Evolutionary conservation across 352 stramenopile genomes (phyloP).

Genomic region (Phytopythium delawarense): DNA sequence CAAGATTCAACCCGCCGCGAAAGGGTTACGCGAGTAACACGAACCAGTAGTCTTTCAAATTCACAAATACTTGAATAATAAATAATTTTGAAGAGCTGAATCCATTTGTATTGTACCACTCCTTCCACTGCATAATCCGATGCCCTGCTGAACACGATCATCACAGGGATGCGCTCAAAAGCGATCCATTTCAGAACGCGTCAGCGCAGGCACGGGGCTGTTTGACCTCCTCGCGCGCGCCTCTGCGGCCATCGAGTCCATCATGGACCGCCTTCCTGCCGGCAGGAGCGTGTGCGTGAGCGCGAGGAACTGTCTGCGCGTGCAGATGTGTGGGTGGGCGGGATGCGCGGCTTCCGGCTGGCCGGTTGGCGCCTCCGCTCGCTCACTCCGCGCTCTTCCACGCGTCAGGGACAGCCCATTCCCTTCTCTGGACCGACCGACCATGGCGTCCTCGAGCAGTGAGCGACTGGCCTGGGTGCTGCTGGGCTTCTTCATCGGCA

Average conservation of each 20-base stretch:
- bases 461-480: conserved; percentile 8
- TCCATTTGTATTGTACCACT: too few species aligned
- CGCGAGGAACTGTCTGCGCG: neutral
- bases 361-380: too few species aligned
- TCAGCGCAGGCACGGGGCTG: too few species aligned
- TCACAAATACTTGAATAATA: neutral
- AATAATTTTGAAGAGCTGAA: too few species aligned
- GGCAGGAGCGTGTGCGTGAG: neutral
- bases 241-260: neutral
- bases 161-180: too few species aligned
- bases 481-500: conserved; percentile 10
- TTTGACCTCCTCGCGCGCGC: neutral
- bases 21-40: neutral
- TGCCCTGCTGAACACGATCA: too few species aligned
- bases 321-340: neutral
- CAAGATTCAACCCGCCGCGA: neutral
- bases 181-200: too few species aligned
- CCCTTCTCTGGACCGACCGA: neutral
- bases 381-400: neutral
- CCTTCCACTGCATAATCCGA: too few species aligned
- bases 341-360: too few species aligned
- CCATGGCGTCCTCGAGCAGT: neutral
- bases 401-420: neutral
- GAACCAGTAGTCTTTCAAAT: neutral
- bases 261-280: too few species aligned